Evolutionary conservation across 1,139 yeast species (phyloP).

Genomic region (Oligophagozyma castellii): DNA sequence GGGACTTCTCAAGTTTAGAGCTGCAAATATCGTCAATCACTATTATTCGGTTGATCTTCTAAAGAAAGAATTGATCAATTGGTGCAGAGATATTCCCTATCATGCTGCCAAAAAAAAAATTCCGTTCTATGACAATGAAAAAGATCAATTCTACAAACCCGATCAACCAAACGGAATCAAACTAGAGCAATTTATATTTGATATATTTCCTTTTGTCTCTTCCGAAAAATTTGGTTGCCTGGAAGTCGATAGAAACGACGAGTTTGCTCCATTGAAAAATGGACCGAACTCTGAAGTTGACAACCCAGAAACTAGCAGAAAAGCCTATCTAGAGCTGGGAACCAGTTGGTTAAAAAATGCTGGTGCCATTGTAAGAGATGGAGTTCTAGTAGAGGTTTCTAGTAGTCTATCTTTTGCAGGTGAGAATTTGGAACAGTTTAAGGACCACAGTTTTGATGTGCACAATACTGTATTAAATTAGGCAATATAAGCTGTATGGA

Average conservation of each 20-base stretch:
- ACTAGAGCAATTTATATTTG: slow-evolving; percentile 93
- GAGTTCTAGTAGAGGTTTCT: slow-evolving; percentile 58
- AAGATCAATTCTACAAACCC: slow-evolving; percentile 46
- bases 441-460: slow-evolving; percentile 35
- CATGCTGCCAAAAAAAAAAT: slow-evolving; percentile 92
- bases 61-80: slow-evolving; percentile 41
- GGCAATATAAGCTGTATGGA: no score
- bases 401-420: slow-evolving; percentile 71
- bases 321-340: slow-evolving; percentile 50
- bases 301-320: slow-evolving; percentile 71
- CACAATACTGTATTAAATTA: slow-evolving; percentile 6
- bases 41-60: slow-evolving; percentile 76
- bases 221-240: slow-evolving; percentile 75
- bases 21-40: slow-evolving; percentile 96
- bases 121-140: slow-evolving; percentile 35
- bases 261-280: slow-evolving; percentile 90
- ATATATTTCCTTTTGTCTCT: slow-evolving; percentile 74
- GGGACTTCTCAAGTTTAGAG: slow-evolving; percentile 58
- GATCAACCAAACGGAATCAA: slow-evolving; percentile 76
- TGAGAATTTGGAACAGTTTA: slow-evolving; percentile 56
- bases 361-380: slow-evolving; percentile 48
- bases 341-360: slow-evolving; percentile 61
- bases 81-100: slow-evolving; percentile 73
- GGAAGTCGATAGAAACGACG: slow-evolving; percentile 75
- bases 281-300: slow-evolving; percentile 73